Base-by-base conservation (phyloP, 768 basidiomycete genomes). In the Royoungia palumana region DNA sequence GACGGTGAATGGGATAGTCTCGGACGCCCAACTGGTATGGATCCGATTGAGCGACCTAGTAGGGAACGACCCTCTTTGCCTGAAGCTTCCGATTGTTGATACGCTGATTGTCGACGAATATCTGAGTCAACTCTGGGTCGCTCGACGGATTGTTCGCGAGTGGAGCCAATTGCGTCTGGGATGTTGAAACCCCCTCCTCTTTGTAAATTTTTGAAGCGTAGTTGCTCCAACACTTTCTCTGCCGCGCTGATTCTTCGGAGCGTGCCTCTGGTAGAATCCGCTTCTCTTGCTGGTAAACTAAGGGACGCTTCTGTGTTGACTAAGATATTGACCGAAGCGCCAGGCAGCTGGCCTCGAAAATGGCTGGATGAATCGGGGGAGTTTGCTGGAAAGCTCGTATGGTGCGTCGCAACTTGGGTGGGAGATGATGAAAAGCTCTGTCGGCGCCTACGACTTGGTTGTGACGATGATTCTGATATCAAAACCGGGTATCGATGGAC, bases 401-500 rank as follows among this genome's bases (percentile, higher is more conserved):
- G 57, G 21, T 62, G 60, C 9, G 11, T 34, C 35, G 40, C 52
- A 6, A 40, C 44, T 28, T 52, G 58, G 14, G 44, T 32, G 19
- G 59, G 35, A 27, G 61, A 46, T 8, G 58, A 46, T 4, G 66
- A 57, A 47, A 68, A 64, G 46, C 65, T 72, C 54, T 51, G 67
- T 53, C 58, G 53, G 22, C 64, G 66, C 47, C 58, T 64, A 34
- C 58, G 64, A 35, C 38, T 66, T 42, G 48, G 42, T 35, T 52
- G 50, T 16, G 47, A 50, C 44, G 47, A 62, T 50, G 44, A 59
- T 28, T 78, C 74, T 32, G 71, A 69, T 51, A 85, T 69, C 42
- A 89, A 78, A 37, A 94, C 72, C 0, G 95, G 96, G 76, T 86
- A 98, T n/a, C 94, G 83, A 63, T 96, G 91, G 0, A 97, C 86